Evolutionary conservation across 106 monocot genomes (phyloP), one percentile per base, ranked within the genome.

Genomic region (Triglochin maritima): DNA sequence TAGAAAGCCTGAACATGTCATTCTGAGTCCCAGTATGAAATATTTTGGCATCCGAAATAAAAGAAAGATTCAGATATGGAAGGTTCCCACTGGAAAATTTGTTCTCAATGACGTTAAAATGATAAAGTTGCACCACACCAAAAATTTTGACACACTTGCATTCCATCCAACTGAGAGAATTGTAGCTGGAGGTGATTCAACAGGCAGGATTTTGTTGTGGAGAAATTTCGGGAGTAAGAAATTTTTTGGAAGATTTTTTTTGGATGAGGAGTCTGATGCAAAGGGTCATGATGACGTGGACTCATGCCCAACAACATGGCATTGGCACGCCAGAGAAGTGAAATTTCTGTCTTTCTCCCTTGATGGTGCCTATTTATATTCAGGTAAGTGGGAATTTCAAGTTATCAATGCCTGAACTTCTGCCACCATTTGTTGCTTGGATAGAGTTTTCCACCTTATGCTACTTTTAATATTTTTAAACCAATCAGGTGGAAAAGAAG

Each of bases 131-230:
- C 86, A 86, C 72, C 98, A 98, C 63, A 89, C 98, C 9, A 91
- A 88, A 67, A 82, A 74, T 6, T 42, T 98, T 49, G 86, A 50
- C 71, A 61, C 72, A 51, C 70, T 98, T 59, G 98, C 98, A 50
- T 92, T 98, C 71, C 98, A 98, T 79, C 98, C 98, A 52, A 84
- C 58, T 46, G 78, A 84, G 67, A 88, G 83, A 77, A 83, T 84
- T 42, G 77, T 98, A 42, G 98, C 98, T 68, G 88, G 84, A 67
- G 98, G 98, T 75, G 98, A 98, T 79, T 78, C 78, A 63, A 86
- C 98, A 6, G 98, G 96, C 41, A 82, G 98, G 17, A 88, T 98
- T 63, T 72, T 98, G 63, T 80, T 98, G 67, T 98, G 98, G 98
- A 85, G 86, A 71, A 86, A 76, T 61, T 80, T 98, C 78, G 98